These are phyloP conservation scores for Gyromitra esculenta DNA, from an alignment of 2,329 filamentous ascomycete species.

Conservation along the genomic window DNA sequence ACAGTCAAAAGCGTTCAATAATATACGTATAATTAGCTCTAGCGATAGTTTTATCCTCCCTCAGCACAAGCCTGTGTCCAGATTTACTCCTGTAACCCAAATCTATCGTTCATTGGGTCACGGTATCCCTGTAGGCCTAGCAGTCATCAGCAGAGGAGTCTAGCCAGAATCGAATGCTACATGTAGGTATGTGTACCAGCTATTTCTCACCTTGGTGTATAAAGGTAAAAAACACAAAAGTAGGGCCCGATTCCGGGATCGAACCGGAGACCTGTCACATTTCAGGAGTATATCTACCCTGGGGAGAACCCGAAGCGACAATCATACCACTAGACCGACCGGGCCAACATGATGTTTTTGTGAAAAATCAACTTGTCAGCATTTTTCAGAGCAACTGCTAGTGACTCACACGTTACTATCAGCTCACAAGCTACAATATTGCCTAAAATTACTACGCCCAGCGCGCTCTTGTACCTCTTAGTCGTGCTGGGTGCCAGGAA, in stretches of 20 bases:
- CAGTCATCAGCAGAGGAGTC: too few relatives aligned
- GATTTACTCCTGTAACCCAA: background rate
- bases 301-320: conserved; percentile 47
- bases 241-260: conserved; percentile 42
- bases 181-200: too few relatives aligned
- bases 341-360: conserved; percentile 6
- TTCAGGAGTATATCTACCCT: conserved; percentile 38
- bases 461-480: too few relatives aligned
- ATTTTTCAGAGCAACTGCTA: background rate
- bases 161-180: too few relatives aligned
- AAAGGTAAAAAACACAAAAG: background rate
- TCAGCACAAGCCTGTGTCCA: too few relatives aligned
- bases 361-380: background rate
- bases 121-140: too few relatives aligned
- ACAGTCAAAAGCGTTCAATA: background rate
- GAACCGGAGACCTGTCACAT: conserved; percentile 49
- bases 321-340: conserved; percentile 50
- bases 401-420: background rate
- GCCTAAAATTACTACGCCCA: too few relatives aligned
- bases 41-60: too few relatives aligned
- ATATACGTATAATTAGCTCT: background rate
- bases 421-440: background rate
- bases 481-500: too few relatives aligned
- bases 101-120: background rate
- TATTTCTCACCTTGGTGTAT: too few relatives aligned